Evolutionary conservation across 805 yeast genomes (phyloP), one percentile per base, ranked within the genome.

Genomic region (Yamadazyma laniorum): DNA sequence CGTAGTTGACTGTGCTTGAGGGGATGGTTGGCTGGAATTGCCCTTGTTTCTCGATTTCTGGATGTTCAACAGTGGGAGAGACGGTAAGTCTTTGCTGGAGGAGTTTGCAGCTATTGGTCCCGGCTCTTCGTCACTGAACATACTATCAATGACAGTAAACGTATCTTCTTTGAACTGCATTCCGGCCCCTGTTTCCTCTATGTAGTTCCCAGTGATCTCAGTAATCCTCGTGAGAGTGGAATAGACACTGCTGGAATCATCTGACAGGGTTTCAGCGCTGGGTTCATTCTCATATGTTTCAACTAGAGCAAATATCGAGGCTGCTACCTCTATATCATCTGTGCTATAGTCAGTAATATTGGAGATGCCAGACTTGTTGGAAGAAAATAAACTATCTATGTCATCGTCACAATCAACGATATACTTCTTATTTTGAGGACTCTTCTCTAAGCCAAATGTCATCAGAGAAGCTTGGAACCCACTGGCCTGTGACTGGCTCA

Each of bases 391-490:
- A 27, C 40, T 40, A 19, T 40, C 43, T 5, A 40, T 27, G 22
- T 37, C 45, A 11, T 37, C 41, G 15, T 29, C 37, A 32, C 29
- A 26, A 16, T 37, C 44, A 15, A 40, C 41, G n/a, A 40, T 34
- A 19, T 33, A 37, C 18, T 37, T 36, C 9, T 31, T 25, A 18
- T 23, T 16, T 3, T n/a, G n/a, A n/a, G n/a, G n/a, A n/a, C n/a
- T n/a, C n/a, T n/a, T n/a, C 32, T n/a, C n/a, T n/a, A n/a, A n/a
- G n/a, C n/a, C n/a, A n/a, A n/a, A n/a, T n/a, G n/a, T n/a, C n/a
- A n/a, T n/a, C n/a, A n/a, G n/a, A n/a, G n/a, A n/a, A n/a, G n/a
- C n/a, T n/a, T n/a, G n/a, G n/a, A n/a, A n/a, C n/a, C n/a, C n/a
- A n/a, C n/a, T n/a, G n/a, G n/a, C n/a, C n/a, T n/a, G n/a, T n/a